Percentiles rank a stretch among this genome's conserved stretches.
phyloP scores from a whole-genome alignment of 768 basidiomycete species.

The Chalciporus pseudorubinellus region DNA sequence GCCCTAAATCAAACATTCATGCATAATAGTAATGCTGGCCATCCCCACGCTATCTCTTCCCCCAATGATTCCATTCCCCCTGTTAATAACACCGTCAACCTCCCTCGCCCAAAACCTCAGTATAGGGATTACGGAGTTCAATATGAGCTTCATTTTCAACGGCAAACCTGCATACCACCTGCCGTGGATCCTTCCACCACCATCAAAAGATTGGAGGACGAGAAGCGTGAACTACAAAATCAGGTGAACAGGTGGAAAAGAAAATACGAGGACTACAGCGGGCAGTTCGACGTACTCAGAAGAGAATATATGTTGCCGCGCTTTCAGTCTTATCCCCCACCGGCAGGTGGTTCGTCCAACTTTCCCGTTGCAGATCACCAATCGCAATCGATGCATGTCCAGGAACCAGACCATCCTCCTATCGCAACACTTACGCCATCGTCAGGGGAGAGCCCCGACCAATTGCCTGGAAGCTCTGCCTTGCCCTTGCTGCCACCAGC shows the following conservation, averaged over 20 bases:
- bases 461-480: neutral
- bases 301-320: constrained; percentile 4
- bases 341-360: neutral
- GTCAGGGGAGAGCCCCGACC: constrained; percentile 3
- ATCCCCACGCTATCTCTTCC: constrained; percentile 6
- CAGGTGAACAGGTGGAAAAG: constrained; percentile 6
- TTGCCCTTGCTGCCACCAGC: neutral
- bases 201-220: constrained; percentile 18
- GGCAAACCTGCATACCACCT: constrained; percentile 3
- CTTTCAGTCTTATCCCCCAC: neutral
- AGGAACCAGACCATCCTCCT: constrained; percentile 14
- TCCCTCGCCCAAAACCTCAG: constrained; percentile 1
- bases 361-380: neutral
- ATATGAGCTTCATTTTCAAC: constrained; percentile 22
- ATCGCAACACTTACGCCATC: constrained; percentile 17
- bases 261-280: constrained; percentile 7
- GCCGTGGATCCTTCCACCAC: constrained; percentile 7
- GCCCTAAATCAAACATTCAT: constrained; percentile 31
- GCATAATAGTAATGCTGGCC: constrained; percentile 16
- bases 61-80: neutral
- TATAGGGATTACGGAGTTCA: constrained; percentile 26
- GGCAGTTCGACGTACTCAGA: constrained; percentile 11
- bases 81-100: constrained; percentile 1
- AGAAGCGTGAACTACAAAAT: constrained; percentile 12
- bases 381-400: neutral